A percentile compares a stretch with the other conserved stretches of the same genome.
Evolutionary conservation across 345 rosid species (phyloP).

Genomic region (Abelmoschus esculentus): DNA sequence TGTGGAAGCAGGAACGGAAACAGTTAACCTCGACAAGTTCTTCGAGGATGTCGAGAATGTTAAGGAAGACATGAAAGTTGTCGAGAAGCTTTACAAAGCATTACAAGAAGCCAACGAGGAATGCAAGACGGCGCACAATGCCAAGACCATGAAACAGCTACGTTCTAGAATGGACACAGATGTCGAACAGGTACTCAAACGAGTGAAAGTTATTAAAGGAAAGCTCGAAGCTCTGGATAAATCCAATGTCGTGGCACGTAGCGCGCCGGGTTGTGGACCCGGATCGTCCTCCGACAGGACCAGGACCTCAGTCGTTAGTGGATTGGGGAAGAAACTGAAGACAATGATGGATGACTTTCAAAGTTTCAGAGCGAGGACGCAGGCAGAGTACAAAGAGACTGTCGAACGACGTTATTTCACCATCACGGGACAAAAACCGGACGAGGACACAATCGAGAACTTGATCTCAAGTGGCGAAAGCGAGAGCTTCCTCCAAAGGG

Average conservation of each 20-base stretch:
- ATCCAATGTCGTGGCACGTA: slow-evolving; percentile 50
- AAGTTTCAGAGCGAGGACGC: slow-evolving; percentile 43
- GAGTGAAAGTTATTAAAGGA: slow-evolving; percentile 52
- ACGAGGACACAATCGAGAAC: slow-evolving; percentile 65
- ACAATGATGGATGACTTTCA: slow-evolving; percentile 73
- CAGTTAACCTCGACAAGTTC: slow-evolving; percentile 60
- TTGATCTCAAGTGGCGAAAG: slow-evolving; percentile 84
- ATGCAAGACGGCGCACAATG: slow-evolving; percentile 50
- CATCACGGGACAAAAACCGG: slow-evolving; percentile 58
- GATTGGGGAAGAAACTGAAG: slow-evolving; percentile 69
- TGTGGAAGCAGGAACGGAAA: slow-evolving; percentile 45
- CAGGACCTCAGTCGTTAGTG: slow-evolving; percentile 59
- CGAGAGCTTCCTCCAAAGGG: slow-evolving; percentile 70
- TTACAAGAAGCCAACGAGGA: slow-evolving; percentile 74
- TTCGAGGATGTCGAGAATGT: slow-evolving; percentile 69
- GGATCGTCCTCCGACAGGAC: slow-evolving; percentile 80
- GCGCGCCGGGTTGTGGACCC: slow-evolving; percentile 59
- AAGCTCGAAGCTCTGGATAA: slow-evolving; percentile 66
- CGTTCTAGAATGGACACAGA: slow-evolving; percentile 56
- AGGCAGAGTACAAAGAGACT: slow-evolving; percentile 60
- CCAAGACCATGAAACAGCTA: slow-evolving; percentile 51
- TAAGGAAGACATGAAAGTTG: slow-evolving; percentile 50
- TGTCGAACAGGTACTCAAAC: slow-evolving; percentile 54
- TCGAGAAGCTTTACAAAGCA: slow-evolving; percentile 50
- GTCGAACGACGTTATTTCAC: slow-evolving; percentile 79